Evolutionary conservation across 2,329 filamentous ascomycete genomes (phyloP).

Genomic region (Calonectria pseudoreteaudii): DNA sequence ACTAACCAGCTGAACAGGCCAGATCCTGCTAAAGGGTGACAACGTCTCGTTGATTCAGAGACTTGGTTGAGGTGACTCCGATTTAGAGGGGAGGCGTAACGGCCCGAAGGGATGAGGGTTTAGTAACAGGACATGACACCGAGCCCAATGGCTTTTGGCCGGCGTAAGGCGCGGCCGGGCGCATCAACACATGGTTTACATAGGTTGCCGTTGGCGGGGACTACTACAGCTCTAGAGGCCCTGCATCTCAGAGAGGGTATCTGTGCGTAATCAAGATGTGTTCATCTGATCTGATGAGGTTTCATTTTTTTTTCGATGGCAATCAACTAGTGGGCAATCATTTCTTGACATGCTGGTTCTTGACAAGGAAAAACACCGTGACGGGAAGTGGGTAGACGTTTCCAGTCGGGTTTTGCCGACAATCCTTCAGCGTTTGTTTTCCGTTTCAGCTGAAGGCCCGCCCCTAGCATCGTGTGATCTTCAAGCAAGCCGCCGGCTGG

Average conservation of each 20-base stretch:
- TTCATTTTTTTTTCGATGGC: not conserved
- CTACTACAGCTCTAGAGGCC: slow-evolving; percentile 10
- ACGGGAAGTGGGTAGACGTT: not conserved
- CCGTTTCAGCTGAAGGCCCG: not conserved
- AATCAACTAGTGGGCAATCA: not conserved
- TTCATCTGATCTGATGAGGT: not conserved
- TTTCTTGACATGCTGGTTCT: not conserved
- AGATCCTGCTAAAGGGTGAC: slow-evolving; percentile 89
- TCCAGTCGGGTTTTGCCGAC: not conserved
- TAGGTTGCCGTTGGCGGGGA: slow-evolving; percentile 13
- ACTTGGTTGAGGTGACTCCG: slow-evolving; percentile 42
- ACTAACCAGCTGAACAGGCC: slow-evolving; percentile 66
- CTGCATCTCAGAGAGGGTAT: slow-evolving; percentile 7
- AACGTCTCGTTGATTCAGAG: slow-evolving; percentile 86
- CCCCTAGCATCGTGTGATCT: not conserved
- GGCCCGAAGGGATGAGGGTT: slow-evolving; percentile 14
- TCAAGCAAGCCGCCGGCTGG: not conserved
- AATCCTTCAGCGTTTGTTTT: not conserved
- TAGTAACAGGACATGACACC: slow-evolving; percentile 13
- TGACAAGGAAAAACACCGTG: not conserved
- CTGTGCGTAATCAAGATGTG: slow-evolving; percentile 14
- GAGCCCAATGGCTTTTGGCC: slow-evolving; percentile 11
- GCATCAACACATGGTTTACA: slow-evolving; percentile 19
- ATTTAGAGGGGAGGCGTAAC: slow-evolving; percentile 13
- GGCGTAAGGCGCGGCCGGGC: slow-evolving; percentile 16